Base-by-base conservation (phyloP, 441 rosid genomes). In the Pelargonium fulgidum region DNA sequence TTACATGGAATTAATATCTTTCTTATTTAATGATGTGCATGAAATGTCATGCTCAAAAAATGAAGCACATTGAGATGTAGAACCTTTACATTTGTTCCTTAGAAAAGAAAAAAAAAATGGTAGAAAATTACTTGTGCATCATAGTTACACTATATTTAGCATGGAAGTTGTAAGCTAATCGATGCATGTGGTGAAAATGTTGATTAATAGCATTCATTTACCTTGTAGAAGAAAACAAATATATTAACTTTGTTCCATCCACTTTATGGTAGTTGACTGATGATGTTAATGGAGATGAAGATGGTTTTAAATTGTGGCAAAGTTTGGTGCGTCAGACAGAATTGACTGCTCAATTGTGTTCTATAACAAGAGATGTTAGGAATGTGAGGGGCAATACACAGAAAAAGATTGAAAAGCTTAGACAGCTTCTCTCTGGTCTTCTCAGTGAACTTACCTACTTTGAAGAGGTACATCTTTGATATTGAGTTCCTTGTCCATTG, bases 311-410 rank as follows among this genome's bases (percentile, higher is more conserved):
- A 81, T 72, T 79, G 81, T 94, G 98, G 98, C 96, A 86, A 79
- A 90, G 94, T 81, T 82, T 94, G 84, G 90, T 90, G 64, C 91
- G 92, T 33, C 99, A 94, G 82, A 92, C 93, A 59, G 93, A 94
- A 81, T 77, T 94, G 87, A 90, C 92, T 68, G 99, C 97, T 41
- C 99, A 94, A 76, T 80, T 94, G 73, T 86, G 94, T 83, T 84
- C 99, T 65, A 87, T 94, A 71, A 90, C 74, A 73, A 87, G 88
- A 84, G 97, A 94, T 70, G 96, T 94, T 73, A 84, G 97, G 79
- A 88, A 89, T 80, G 98, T 92, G 72, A 84, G 98, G 62, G 98
- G 99, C 76, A 94, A 94, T 80, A 90, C 98, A 50, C 98, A 90
- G 76, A 94, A 91, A 79, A 94, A 92, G 83, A 94, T 85, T 73